Conservation (phyloP, 2,329 filamentous ascomycete genomes). For the Scleromitrula shiraiana region DNA sequence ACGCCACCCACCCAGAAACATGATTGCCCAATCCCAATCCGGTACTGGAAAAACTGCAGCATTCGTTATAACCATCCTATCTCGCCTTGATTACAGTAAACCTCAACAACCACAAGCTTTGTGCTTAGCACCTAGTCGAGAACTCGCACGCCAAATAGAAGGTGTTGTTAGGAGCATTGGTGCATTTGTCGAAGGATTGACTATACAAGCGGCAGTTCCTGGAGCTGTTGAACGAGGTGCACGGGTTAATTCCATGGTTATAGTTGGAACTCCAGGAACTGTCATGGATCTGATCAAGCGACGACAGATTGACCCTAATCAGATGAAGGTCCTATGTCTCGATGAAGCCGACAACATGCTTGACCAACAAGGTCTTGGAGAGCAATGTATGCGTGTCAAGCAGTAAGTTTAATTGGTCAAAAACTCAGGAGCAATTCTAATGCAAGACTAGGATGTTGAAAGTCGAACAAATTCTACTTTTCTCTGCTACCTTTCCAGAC, state of each 20-base stretch:
- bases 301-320: constrained; percentile 61
- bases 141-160: constrained; percentile 90
- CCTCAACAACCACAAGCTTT: constrained; percentile 73
- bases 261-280: constrained; percentile 91
- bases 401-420: constrained; percentile 45
- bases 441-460: constrained; percentile 51
- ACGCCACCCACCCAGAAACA: constrained; percentile 76
- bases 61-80: constrained; percentile 86
- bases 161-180: constrained; percentile 79
- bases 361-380: constrained; percentile 87
- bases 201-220: constrained; percentile 75
- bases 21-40: constrained; percentile 98
- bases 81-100: constrained; percentile 68
- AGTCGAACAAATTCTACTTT: constrained; percentile 79
- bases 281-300: constrained; percentile 80
- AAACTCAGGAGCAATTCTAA: constrained; percentile 11
- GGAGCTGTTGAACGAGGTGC: constrained; percentile 62
- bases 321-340: constrained; percentile 76
- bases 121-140: constrained; percentile 83
- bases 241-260: constrained; percentile 65
- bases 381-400: constrained; percentile 90
- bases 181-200: constrained; percentile 68
- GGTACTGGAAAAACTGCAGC: constrained; percentile 97
- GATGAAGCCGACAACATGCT: constrained; percentile 99
- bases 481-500: constrained; percentile 93